phyloP scores from a whole-genome alignment of 1,284 basidiomycete species.

The Ganoderma multipileum region DNA sequence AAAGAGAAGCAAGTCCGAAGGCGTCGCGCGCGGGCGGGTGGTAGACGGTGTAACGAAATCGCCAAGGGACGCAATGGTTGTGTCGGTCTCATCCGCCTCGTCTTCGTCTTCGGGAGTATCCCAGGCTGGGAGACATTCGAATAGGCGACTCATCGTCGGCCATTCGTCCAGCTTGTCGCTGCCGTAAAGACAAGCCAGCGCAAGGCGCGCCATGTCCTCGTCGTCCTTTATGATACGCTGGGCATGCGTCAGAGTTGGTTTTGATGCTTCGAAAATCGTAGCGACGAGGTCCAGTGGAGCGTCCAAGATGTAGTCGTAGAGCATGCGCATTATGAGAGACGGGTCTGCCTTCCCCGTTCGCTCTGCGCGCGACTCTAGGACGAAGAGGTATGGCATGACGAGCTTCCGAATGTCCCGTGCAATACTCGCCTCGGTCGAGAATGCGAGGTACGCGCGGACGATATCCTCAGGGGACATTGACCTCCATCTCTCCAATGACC shows the following conservation, averaged over 20 bases:
- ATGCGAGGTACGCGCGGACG: constrained; percentile 76
- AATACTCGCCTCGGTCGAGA: constrained; percentile 72
- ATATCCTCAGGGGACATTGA: constrained; percentile 68
- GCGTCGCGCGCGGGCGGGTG: constrained; percentile 57
- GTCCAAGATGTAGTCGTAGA: constrained; percentile 80
- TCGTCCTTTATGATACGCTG: constrained; percentile 84
- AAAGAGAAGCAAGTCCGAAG: constrained; percentile 83
- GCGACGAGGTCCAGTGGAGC: constrained; percentile 72
- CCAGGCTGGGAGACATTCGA: constrained; percentile 95
- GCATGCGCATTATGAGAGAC: constrained; percentile 62
- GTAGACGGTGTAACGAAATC: constrained; percentile 81
- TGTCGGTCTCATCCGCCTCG: constrained; percentile 77
- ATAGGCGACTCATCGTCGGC: constrained; percentile 87
- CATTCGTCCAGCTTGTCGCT: constrained; percentile 75
- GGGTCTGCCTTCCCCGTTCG: constrained; percentile 77
- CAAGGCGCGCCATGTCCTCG: constrained; percentile 83
- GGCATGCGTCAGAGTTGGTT: constrained; percentile 77
- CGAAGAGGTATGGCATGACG: constrained; percentile 90
- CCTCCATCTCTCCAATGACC: constrained; percentile 80
- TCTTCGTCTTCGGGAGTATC: constrained; percentile 63
- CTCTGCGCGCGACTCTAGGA: constrained; percentile 86
- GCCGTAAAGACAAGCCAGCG: constrained; percentile 90
- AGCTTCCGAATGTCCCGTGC: constrained; percentile 76
- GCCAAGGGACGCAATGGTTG: constrained; percentile 81
- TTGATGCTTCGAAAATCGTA: constrained; percentile 87